phyloP scores from a whole-genome alignment of 148 eudicot genomes.

The Rhododendron molle region DNA sequence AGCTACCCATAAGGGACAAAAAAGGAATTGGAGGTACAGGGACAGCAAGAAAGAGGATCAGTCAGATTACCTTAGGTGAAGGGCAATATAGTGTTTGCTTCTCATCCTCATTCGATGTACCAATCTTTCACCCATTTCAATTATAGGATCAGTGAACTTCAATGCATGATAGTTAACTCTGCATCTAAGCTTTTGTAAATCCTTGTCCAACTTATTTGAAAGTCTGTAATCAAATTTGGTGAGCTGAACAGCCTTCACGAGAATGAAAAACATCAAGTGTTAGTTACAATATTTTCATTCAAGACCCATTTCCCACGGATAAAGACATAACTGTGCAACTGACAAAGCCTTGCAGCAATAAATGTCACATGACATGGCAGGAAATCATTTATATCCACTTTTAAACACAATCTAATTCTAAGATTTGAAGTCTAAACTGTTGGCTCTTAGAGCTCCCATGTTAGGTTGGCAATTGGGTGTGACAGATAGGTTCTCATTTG shows the following conservation, averaged over 20 bases:
- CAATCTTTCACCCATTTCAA: conserved; percentile 67
- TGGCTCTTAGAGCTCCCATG: neutral
- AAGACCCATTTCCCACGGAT: neutral
- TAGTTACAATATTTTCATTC: conserved; percentile 3
- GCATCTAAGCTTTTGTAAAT: conserved; percentile 94
- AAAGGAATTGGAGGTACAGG: neutral
- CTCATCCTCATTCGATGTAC: conserved; percentile 66
- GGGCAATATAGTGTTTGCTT: conserved; percentile 83
- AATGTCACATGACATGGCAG: neutral
- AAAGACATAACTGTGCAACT: neutral
- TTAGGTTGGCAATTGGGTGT: neutral
- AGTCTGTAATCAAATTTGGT: conserved; percentile 96
- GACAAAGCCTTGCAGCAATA: neutral
- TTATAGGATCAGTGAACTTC: conserved; percentile 70
- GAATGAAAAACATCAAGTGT: conserved; percentile 19
- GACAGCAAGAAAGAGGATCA: neutral
- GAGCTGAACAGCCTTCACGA: conserved; percentile 79
- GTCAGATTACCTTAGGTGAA: conserved; percentile 69
- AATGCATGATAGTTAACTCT: conserved; percentile 91
- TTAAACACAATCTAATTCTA: neutral
- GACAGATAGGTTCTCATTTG: neutral
- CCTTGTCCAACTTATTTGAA: conserved; percentile 74
- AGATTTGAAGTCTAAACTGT: neutral
- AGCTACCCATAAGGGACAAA: neutral
- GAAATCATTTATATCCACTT: neutral